phyloP scores from a whole-genome alignment of 306 rosid species.

The Myrica gale region DNA sequence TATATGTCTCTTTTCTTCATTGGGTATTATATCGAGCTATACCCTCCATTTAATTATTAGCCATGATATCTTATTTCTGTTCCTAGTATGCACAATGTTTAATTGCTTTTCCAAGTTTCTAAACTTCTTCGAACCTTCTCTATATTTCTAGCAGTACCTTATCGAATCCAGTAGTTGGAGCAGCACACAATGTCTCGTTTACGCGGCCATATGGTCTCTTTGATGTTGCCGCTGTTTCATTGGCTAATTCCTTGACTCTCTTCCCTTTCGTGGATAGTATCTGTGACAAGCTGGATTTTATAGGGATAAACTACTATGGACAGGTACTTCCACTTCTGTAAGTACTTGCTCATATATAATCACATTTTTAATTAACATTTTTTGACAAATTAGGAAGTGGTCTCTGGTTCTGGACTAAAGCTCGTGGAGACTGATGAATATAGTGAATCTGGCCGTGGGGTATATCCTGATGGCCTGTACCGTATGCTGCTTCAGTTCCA shows the following conservation, averaged over 20 bases:
- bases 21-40: not conserved
- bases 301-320: constrained; percentile 95
- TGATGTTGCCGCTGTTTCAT: constrained; percentile 71
- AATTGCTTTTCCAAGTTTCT: constrained; percentile 21
- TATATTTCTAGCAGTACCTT: constrained; percentile 42
- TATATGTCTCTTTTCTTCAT: not conserved
- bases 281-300: constrained; percentile 77
- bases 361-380: constrained; percentile 21
- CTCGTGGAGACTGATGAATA: constrained; percentile 87
- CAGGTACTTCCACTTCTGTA: constrained; percentile 57
- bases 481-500: constrained; percentile 87
- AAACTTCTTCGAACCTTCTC: constrained; percentile 21
- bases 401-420: constrained; percentile 79
- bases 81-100: constrained; percentile 22
- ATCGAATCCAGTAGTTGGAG: constrained; percentile 64
- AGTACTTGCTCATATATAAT: constrained; percentile 17
- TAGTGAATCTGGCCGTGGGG: constrained; percentile 98
- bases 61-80: constrained; percentile 4
- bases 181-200: constrained; percentile 88
- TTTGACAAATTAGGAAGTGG: constrained; percentile 58
- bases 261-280: constrained; percentile 75
- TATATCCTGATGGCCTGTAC: constrained; percentile 95
- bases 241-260: constrained; percentile 78
- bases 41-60: constrained; percentile 16
- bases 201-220: constrained; percentile 94